A percentile compares a stretch with the other conserved stretches of the same genome.
phyloP scores from a whole-genome alignment of 495 filamentous ascomycete species.

The Aspergillus hancockii region DNA sequence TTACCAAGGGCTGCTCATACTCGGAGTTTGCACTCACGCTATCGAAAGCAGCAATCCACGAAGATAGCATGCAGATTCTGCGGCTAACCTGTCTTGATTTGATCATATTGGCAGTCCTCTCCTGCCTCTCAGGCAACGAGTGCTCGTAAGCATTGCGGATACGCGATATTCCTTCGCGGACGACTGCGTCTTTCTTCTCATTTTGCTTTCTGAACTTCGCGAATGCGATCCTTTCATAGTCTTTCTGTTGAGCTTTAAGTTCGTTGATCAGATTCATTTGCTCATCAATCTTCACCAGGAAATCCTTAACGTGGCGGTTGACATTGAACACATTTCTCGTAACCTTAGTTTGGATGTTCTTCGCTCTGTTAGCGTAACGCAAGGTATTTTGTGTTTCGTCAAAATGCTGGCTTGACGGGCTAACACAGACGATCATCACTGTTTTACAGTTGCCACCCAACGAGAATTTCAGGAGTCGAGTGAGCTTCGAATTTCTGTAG shows the following conservation, averaged over 20 bases:
- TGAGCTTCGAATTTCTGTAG: slow-evolving; percentile 97
- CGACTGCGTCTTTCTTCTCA: slow-evolving; percentile 75
- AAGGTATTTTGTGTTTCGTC: slow-evolving; percentile 99
- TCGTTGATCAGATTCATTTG: slow-evolving; percentile 93
- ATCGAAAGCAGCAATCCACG: slow-evolving; percentile 94
- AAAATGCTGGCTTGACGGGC: slow-evolving; percentile 93
- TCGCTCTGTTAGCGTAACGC: slow-evolving; percentile 95
- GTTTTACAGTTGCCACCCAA: slow-evolving; percentile 98
- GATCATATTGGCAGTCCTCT: slow-evolving; percentile 77
- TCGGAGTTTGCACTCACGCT: slow-evolving; percentile 71
- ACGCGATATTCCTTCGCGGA: slow-evolving; percentile 79
- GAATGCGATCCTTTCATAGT: slow-evolving; percentile 83
- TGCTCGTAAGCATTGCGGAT: slow-evolving; percentile 85
- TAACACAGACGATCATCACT: slow-evolving; percentile 99
- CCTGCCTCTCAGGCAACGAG: slow-evolving; percentile 72
- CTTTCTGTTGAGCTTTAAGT: slow-evolving; percentile 86
- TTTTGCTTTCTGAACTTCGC: slow-evolving; percentile 85
- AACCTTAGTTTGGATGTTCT: slow-evolving; percentile 99
- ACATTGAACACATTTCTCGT: slow-evolving; percentile 99
- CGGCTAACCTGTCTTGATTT: slow-evolving; percentile 81
- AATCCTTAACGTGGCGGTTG: slow-evolving; percentile 98
- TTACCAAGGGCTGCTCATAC: slow-evolving; percentile 63
- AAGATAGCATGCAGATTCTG: slow-evolving; percentile 77
- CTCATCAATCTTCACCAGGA: slow-evolving; percentile 95
- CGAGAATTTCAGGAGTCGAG: slow-evolving; percentile 93